phyloP scores from a whole-genome alignment of 2,329 filamentous ascomycete species.

The Nectriaceae sp. region DNA sequence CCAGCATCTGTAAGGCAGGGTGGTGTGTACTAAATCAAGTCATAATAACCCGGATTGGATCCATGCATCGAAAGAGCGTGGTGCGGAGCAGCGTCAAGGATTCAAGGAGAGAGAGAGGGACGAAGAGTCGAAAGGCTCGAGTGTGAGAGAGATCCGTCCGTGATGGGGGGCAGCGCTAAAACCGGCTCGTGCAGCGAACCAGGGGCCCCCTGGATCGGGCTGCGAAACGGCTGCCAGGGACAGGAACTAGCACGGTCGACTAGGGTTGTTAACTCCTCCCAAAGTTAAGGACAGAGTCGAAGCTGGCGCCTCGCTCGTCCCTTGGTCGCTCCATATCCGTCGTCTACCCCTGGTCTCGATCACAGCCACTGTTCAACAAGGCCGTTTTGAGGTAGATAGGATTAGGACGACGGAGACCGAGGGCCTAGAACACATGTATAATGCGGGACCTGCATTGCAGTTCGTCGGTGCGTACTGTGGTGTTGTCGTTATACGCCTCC shows the following conservation, averaged over 20 bases:
- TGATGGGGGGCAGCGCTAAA: constrained; percentile 3
- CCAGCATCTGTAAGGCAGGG: not conserved
- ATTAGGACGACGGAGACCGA: not conserved
- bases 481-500: too few relatives aligned
- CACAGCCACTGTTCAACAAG: not conserved
- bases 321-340: not conserved
- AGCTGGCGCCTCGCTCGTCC: not conserved
- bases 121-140: not conserved
- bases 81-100: not conserved
- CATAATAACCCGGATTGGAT: not conserved
- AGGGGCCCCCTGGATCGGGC: constrained; percentile 10
- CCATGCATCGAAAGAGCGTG: constrained; percentile 6
- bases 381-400: not conserved
- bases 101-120: not conserved
- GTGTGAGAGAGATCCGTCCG: not conserved
- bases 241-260: not conserved
- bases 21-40: not conserved
- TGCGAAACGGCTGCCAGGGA: constrained; percentile 23
- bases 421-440: not conserved
- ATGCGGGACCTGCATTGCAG: too few relatives aligned
- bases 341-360: not conserved
- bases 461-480: too few relatives aligned
- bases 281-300: not conserved
- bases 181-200: constrained; percentile 10
- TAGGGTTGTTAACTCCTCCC: not conserved